Evolutionary conservation across 2,329 filamentous ascomycete species (phyloP).

Genomic region (Harringtonia lauricola): DNA sequence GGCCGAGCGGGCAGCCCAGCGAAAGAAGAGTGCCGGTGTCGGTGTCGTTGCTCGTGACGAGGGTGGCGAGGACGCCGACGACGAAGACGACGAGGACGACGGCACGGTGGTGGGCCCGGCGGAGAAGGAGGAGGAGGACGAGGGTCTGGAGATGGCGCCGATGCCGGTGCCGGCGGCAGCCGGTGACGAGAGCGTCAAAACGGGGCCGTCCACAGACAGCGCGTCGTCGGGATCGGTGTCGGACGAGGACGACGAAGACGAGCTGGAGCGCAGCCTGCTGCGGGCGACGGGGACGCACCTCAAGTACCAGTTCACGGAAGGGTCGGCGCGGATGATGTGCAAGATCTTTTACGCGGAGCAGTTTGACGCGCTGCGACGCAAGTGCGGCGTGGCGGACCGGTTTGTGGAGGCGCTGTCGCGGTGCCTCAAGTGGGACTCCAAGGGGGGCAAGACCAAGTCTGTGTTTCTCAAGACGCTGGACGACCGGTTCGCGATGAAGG

Average conservation of each 20-base stretch:
- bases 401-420: slow-evolving; percentile 92
- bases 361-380: slow-evolving; percentile 86
- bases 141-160: background rate
- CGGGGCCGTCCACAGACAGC: background rate
- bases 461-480: slow-evolving; percentile 95
- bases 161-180: too few relatives aligned
- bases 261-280: slow-evolving; percentile 76
- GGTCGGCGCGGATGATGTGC: slow-evolving; percentile 89
- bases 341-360: slow-evolving; percentile 99
- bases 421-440: slow-evolving; percentile 96
- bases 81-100: slow-evolving; percentile 12
- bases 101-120: background rate
- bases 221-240: background rate
- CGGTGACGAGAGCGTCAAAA: too few relatives aligned
- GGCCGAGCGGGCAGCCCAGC: slow-evolving; percentile 21
- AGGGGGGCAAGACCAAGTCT: slow-evolving; percentile 95
- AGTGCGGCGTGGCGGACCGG: slow-evolving; percentile 85
- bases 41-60: slow-evolving; percentile 15
- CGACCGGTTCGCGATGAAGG: slow-evolving; percentile 87
- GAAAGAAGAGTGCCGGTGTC: background rate
- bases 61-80: slow-evolving; percentile 10
- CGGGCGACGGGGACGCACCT: slow-evolving; percentile 83
- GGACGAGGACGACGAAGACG: slow-evolving; percentile 39
- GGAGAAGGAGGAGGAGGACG: slow-evolving; percentile 1
- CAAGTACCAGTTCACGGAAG: slow-evolving; percentile 91